These are phyloP conservation scores for Lippia alba DNA, from an alignment of 305 asterid genomes.

Conservation along the genomic window DNA sequence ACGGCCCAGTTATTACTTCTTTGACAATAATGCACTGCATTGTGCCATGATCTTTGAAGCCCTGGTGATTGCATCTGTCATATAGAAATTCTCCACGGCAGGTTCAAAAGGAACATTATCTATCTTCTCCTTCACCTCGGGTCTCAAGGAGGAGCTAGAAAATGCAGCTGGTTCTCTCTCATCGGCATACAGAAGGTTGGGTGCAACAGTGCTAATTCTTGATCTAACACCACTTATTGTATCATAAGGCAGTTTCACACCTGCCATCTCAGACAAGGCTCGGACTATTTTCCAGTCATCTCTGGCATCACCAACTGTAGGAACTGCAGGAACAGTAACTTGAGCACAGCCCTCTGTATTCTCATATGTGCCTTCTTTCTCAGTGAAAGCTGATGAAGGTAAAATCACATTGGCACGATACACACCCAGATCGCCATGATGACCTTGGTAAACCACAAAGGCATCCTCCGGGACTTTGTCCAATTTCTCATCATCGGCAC, in stretches of 20 bases:
- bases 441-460: slow-evolving; percentile 97
- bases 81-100: slow-evolving; percentile 79
- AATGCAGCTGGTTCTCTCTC: slow-evolving; percentile 81
- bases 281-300: slow-evolving; percentile 94
- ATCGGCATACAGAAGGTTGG: slow-evolving; percentile 73
- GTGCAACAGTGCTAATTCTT: slow-evolving; percentile 80
- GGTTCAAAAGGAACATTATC: slow-evolving; percentile 61
- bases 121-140: slow-evolving; percentile 57
- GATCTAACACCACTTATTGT: slow-evolving; percentile 63
- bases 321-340: slow-evolving; percentile 88
- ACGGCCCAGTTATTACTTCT: slow-evolving; percentile 52
- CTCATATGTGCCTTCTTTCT: slow-evolving; percentile 89
- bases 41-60: slow-evolving; percentile 99
- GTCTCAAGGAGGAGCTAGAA: slow-evolving; percentile 74
- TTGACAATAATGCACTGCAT: slow-evolving; percentile 68
- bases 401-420: slow-evolving; percentile 91
- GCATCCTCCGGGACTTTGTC: slow-evolving; percentile 83
- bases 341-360: slow-evolving; percentile 96
- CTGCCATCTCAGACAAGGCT: slow-evolving; percentile 87
- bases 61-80: slow-evolving; percentile 91
- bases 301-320: slow-evolving; percentile 97
- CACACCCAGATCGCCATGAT: slow-evolving; percentile 89
- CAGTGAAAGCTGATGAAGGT: slow-evolving; percentile 91
- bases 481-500: slow-evolving; percentile 84
- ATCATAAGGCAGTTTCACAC: slow-evolving; percentile 67